phyloP scores from a whole-genome alignment of 1,139 yeast genomes.

The Waltiozyma sp. region DNA sequence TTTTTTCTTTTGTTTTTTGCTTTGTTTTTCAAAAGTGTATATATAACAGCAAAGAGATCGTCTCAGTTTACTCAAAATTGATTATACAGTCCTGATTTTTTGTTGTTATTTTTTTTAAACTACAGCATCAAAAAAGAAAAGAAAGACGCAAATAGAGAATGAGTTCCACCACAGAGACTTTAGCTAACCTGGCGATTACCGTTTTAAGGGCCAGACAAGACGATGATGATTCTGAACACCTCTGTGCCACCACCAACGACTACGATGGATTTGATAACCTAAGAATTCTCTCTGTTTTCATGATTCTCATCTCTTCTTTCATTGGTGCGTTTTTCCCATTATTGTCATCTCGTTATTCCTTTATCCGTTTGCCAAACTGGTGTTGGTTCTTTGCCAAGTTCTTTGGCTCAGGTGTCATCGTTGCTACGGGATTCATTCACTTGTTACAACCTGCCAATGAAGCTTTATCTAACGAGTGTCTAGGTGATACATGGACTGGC shows the following conservation, averaged over 20 bases:
- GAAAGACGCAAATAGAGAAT: no score
- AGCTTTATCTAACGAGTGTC: constrained; percentile 38
- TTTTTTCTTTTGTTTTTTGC: no score
- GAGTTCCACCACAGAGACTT: no score
- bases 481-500: constrained; percentile 42
- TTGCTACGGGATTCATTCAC: constrained; percentile 84
- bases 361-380: constrained; percentile 43
- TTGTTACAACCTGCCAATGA: constrained; percentile 69
- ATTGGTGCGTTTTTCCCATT: constrained; percentile 54
- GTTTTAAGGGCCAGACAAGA: not conserved
- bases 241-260: constrained; percentile 20
- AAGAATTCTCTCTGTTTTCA: constrained; percentile 55
- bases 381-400: constrained; percentile 68
- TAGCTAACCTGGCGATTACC: no score
- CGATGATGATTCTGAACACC: constrained; percentile 8
- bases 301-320: constrained; percentile 43
- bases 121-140: no score
- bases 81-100: no score
- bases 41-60: no score
- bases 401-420: constrained; percentile 88
- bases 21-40: no score
- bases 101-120: no score
- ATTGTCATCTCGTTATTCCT: constrained; percentile 41
- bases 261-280: constrained; percentile 34
- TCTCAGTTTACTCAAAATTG: no score